Evolutionary conservation across 148 eudicot genomes (phyloP).

Genomic region (Chenopodium quinoa): DNA sequence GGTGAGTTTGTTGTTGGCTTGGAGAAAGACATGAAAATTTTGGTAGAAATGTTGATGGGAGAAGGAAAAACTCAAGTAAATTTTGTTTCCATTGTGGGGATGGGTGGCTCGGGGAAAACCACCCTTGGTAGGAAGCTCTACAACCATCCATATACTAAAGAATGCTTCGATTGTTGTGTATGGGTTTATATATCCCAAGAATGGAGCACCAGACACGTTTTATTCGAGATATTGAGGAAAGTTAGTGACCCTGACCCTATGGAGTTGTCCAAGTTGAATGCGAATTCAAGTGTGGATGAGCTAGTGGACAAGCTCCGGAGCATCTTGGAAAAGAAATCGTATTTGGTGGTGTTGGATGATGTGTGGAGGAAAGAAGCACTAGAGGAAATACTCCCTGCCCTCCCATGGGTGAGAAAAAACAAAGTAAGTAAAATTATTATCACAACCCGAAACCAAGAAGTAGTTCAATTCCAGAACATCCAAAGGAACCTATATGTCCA

Average conservation of each 20-base stretch:
- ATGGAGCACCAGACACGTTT: constrained; percentile 22
- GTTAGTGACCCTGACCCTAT: background rate
- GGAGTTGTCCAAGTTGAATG: background rate
- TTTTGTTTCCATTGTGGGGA: constrained; percentile 18
- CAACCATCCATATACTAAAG: constrained; percentile 19
- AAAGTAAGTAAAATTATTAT: constrained; percentile 29
- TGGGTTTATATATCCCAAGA: constrained; percentile 33
- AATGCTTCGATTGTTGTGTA: constrained; percentile 21
- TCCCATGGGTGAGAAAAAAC: background rate
- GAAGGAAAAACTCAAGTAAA: background rate
- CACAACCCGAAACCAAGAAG: constrained; percentile 29
- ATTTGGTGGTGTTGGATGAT: constrained; percentile 34
- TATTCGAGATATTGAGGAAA: constrained; percentile 26
- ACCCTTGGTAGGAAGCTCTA: constrained; percentile 32
- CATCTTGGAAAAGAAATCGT: constrained; percentile 9
- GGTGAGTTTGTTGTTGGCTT: too few species aligned
- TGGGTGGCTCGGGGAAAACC: constrained; percentile 40
- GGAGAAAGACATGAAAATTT: too few species aligned
- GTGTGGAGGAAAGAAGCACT: constrained; percentile 32
- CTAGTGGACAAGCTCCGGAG: constrained; percentile 19
- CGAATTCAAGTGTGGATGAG: constrained; percentile 8
- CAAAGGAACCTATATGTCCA: constrained; percentile 14
- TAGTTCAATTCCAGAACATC: constrained; percentile 3
- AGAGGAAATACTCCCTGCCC: constrained; percentile 25
- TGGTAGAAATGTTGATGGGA: too few species aligned